Evolutionary conservation across 495 filamentous ascomycete species (phyloP), one percentile per base, ranked within the genome.

Genomic region (Aspergillus funiculosus): DNA sequence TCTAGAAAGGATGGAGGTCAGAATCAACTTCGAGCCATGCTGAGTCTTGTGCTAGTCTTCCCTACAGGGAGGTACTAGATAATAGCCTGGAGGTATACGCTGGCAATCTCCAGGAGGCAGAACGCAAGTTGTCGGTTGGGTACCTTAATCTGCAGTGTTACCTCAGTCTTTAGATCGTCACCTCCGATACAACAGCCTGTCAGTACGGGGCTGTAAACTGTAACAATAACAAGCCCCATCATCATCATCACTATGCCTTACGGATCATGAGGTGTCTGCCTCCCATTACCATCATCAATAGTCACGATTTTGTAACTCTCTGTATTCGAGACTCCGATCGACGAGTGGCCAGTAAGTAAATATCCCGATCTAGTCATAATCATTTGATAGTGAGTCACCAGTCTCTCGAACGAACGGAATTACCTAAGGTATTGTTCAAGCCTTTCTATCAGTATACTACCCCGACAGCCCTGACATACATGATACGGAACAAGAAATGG

Each of bases 141-240:
- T 58, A 58, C 48, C 54, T 57, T 46, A 46, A 54, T 27, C 48
- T 52, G 48, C 55, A 53, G 51, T 18, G 37, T 39, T 39, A 31
- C 40, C 31, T 3, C 40, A 42, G 28, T 26, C 40, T 21, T 39
- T 5, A 13, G 31, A 4, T 5, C 4, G 10, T 18, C 3, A 35
- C n/a, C n/a, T n/a, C n/a, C n/a, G n/a, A n/a, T n/a, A n/a, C n/a
- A n/a, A n/a, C n/a, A n/a, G n/a, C n/a, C n/a, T n/a, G n/a, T n/a
- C n/a, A n/a, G n/a, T n/a, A n/a, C n/a, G n/a, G n/a, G n/a, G n/a
- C n/a, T n/a, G 28, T 17, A 14, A 14, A 6, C 8, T 17, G n/a
- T 4, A 26, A 21, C 21, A 26, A 10, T 39, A 11, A 13, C n/a
- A n/a, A n/a, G n/a, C n/a, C n/a, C n/a, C n/a, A n/a, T n/a, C n/a